Base-by-base conservation (phyloP, 495 filamentous ascomycete species). In the Neurospora sp. region DNA sequence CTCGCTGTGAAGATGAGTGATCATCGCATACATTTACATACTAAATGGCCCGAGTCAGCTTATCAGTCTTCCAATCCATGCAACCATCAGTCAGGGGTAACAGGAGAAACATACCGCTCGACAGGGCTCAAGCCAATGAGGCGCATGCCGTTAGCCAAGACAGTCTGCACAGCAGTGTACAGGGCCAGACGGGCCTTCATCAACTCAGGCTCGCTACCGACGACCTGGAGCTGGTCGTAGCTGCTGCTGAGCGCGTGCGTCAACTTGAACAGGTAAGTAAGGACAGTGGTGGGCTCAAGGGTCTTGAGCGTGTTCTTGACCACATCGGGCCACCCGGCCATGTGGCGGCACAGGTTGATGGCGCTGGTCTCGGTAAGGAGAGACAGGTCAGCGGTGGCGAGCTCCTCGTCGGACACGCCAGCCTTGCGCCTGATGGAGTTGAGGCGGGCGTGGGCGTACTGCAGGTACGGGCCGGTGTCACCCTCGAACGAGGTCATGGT, bases 211-310 rank as follows among this genome's bases (percentile, higher is more conserved):
- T 88, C 87, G 77, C 89, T 92, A 66, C 92, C 92, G 14, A 95
- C 87, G 35, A 97, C 91, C 78, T 91, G 87, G 40, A 97, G 86
- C 5, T 92, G 87, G 76, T 94, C 93, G 79, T 96, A 97, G 79
- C 90, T 91, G 44, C 90, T 92, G 84, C 91, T 94, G 71, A 97
- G 81, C 69, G 89, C 85, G 79, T 96, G 93, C 1, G 92, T 96
- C 91, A 97, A 91, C 82, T 89, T 91, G 85, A 95, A 95, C 61
- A 97, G 88, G 82, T 96, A 97, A 12, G 89, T 90, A 40, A 97
- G 83, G 69, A 96, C 82, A 0, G 89, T 90, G 10, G 87, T 87
- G 8, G 90, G 90, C 79, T 92, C 90, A 7, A 89, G 84, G 0
- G 89, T 90, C 77, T 87, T 88, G 31, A 91, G 83, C 1, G 89